Base-by-base conservation (phyloP, 495 filamentous ascomycete species). In the Saxispiralis lemnorum region DNA sequence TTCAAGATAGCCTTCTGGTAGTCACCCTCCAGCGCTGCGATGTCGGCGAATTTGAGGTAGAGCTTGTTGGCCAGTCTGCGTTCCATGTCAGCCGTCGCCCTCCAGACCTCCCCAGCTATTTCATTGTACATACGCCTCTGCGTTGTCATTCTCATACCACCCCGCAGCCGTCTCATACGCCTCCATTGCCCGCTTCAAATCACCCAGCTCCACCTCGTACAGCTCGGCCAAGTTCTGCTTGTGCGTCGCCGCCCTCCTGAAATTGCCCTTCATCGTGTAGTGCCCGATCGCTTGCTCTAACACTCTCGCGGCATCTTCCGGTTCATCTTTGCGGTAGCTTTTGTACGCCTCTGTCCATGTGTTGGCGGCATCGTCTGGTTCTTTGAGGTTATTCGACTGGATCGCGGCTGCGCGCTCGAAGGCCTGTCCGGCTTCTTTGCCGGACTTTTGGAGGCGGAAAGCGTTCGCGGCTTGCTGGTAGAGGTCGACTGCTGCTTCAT, bases 351-450 rank as follows among this genome's bases (percentile, higher is more conserved):
- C 76, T 56, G 71, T 66, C 45, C 81, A 65, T 37, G 76, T 75
- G 57, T 88, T 88, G 31, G 87, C 85, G 24, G 80, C 81, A 56
- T 94, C 86, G 57, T 89, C 81, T 35, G 81, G 81, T 56, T 94
- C 85, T 58, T 81, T 84, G 35, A 93, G 70, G 45, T 84, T 75
- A 38, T 77, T 69, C 6, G 55, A 67, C 61, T 89, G 82, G 35
- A 94, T 73, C 3, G 66, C 52, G 16, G 86, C 86, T 11, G 83
- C 83, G 49, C 76, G 74, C 59, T 87, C 81, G 51, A 86, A 87
- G 6, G 79, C 73, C 48, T 72, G 65, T 11, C 84, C 86, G 17
- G 86, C 83, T 67, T 89, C 81, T 50, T 39, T 39, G 41, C 51
- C 49, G 34, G 38, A 14, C 38, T 55, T 55, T 38, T 59, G 56